These are phyloP conservation scores for Alternaria sp. DNA, from an alignment of 2,329 filamentous ascomycete species.

Conservation along the genomic window DNA sequence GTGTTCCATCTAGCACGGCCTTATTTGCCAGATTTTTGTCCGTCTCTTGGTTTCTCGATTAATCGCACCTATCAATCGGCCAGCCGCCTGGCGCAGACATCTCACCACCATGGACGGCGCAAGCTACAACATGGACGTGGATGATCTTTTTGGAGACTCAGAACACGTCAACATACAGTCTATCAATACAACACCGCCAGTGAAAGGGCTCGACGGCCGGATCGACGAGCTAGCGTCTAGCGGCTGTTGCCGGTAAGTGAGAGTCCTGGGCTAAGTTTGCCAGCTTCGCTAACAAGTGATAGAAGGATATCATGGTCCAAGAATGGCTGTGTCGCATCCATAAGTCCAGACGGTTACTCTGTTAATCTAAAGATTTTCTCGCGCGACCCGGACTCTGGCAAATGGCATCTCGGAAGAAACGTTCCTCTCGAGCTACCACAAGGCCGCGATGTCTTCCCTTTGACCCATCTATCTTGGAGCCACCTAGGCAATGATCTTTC, in stretches of 20 bases:
- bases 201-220: conserved; percentile 74
- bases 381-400: conserved; percentile 72
- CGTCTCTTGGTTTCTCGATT: conserved; percentile 6
- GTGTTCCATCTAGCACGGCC: neutral
- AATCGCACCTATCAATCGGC: conserved; percentile 4
- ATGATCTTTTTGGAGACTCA: conserved; percentile 59
- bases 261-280: neutral
- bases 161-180: conserved; percentile 68
- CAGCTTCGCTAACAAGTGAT: conserved; percentile 13
- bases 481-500: conserved; percentile 80
- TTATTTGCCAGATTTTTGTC: conserved; percentile 11
- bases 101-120: conserved; percentile 62
- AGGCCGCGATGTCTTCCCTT: conserved; percentile 68
- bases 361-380: conserved; percentile 78
- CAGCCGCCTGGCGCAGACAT: neutral
- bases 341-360: conserved; percentile 73
- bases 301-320: conserved; percentile 90
- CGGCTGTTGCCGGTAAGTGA: conserved; percentile 81
- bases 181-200: conserved; percentile 62
- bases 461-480: conserved; percentile 86
- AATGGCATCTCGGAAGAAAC: conserved; percentile 80
- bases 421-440: conserved; percentile 70
- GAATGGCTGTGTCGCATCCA: conserved; percentile 82
- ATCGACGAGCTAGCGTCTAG: conserved; percentile 78
- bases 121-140: conserved; percentile 50